These are phyloP conservation scores for Bipolaris bicolor DNA, from an alignment of 2,329 filamentous ascomycete genomes.

Conservation along the genomic window DNA sequence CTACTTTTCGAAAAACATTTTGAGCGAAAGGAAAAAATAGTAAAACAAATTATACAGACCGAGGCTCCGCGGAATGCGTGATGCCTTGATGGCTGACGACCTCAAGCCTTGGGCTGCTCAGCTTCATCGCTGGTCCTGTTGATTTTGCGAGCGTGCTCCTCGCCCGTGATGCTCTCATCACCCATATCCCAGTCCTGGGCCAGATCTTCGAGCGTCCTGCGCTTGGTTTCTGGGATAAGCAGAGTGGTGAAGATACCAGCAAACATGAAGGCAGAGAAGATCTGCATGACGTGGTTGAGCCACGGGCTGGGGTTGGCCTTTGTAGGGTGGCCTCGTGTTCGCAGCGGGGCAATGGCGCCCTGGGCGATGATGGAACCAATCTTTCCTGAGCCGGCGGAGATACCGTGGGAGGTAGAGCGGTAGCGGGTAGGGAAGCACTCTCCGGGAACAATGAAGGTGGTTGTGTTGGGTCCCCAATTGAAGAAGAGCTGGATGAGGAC, in stretches of 20 bases:
- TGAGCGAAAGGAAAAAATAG: too few relatives aligned
- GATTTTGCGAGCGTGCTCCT: conserved; percentile 24
- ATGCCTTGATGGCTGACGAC: neutral
- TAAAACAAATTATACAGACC: too few relatives aligned
- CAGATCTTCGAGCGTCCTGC: conserved; percentile 74
- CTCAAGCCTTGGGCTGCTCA: conserved; percentile 19
- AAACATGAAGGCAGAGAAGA: conserved; percentile 82
- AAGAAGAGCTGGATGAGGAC: conserved; percentile 59
- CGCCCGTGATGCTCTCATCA: conserved; percentile 40
- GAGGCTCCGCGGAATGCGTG: too few relatives aligned
- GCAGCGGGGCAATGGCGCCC: conserved; percentile 55
- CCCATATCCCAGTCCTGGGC: conserved; percentile 52
- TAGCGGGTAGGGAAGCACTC: conserved; percentile 59
- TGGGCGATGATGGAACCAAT: conserved; percentile 58
- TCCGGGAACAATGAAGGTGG: conserved; percentile 59
- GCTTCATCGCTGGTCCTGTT: conserved; percentile 27
- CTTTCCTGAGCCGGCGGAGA: conserved; percentile 57
- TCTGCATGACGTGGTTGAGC: conserved; percentile 76
- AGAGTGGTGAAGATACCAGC: conserved; percentile 71
- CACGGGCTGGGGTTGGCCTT: conserved; percentile 60
- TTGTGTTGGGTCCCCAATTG: conserved; percentile 58
- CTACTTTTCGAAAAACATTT: too few relatives aligned
- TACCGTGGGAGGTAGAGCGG: conserved; percentile 57
- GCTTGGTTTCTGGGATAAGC: conserved; percentile 78
- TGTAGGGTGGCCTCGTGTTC: conserved; percentile 57